These are phyloP conservation scores for Suillus americanus DNA, from an alignment of 768 basidiomycete genomes.

Conservation along the genomic window DNA sequence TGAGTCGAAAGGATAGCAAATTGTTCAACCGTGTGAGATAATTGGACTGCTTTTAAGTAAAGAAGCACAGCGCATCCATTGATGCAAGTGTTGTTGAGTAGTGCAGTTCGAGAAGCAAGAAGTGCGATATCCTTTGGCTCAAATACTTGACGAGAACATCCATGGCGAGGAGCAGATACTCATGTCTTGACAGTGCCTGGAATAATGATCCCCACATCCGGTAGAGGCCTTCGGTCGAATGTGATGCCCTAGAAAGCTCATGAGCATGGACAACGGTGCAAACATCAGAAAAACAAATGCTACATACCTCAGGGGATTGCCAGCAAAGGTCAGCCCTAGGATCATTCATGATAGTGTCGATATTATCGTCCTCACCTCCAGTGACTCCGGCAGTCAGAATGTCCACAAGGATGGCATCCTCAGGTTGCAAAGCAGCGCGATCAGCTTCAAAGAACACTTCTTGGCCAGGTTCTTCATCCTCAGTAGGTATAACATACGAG, in stretches of 20 bases:
- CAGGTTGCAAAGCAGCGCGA: not conserved
- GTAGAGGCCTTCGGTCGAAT: not conserved
- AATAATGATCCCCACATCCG: not conserved
- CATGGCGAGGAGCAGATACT: not conserved
- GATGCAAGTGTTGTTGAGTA: constrained; percentile 8
- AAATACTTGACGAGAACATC: constrained; percentile 1
- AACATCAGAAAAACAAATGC: not conserved
- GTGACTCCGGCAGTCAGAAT: not conserved
- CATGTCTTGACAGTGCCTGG: not conserved
- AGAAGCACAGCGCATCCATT: constrained; percentile 9
- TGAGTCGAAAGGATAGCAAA: constrained; percentile 7
- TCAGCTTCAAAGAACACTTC: not conserved
- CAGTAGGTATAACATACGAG: not conserved
- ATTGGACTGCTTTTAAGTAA: not conserved
- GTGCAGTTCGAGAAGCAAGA: not conserved
- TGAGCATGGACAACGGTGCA: not conserved
- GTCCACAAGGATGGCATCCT: not conserved
- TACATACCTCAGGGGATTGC: not conserved
- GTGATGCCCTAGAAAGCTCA: not conserved
- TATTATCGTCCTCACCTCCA: not conserved
- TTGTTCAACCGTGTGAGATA: not conserved
- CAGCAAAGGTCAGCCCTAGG: not conserved
- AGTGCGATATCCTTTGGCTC: not conserved
- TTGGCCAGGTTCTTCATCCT: not conserved
- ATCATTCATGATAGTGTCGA: too few species aligned